These are phyloP conservation scores for Austroboletus olivaceoglutinosus DNA, from an alignment of 1,284 basidiomycete genomes.

Conservation along the genomic window DNA sequence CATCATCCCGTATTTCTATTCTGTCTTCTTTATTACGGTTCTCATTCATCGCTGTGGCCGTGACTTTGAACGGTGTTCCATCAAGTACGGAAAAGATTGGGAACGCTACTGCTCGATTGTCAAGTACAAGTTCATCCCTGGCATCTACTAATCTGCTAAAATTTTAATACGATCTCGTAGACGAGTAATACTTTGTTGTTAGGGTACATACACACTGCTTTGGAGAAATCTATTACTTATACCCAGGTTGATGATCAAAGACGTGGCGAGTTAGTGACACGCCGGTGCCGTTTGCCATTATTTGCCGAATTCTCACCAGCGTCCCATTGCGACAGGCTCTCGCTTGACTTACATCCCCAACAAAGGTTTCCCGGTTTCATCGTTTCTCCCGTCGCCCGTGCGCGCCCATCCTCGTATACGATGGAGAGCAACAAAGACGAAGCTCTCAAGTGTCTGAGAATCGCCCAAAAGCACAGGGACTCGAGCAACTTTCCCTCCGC, in stretches of 20 bases:
- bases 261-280: conserved; percentile 11
- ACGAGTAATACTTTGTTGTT: not conserved
- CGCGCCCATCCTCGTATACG: conserved; percentile 5
- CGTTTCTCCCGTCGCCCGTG: conserved; percentile 7
- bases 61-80: conserved; percentile 89
- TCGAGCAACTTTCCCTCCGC: conserved; percentile 75
- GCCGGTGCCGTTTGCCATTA: not conserved
- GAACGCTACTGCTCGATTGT: conserved; percentile 84
- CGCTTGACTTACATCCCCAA: not conserved
- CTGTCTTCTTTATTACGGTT: conserved; percentile 88
- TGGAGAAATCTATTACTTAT: not conserved
- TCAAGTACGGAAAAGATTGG: conserved; percentile 97
- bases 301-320: conserved; percentile 28
- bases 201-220: conserved; percentile 1
- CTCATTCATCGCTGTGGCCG: conserved; percentile 85
- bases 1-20: conserved; percentile 94
- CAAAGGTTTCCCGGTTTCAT: conserved; percentile 1
- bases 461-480: conserved; percentile 73
- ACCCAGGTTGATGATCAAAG: not conserved
- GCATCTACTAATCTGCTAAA: conserved; percentile 47
- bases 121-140: conserved; percentile 87
- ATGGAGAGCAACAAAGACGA: conserved; percentile 94
- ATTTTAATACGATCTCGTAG: conserved; percentile 3
- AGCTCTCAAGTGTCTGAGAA: conserved; percentile 74
- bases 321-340: conserved; percentile 7